Percentiles rank a stretch among this genome's conserved stretches.
Conservation (phyloP, 176 grass and related monocot genomes). For the Cocos nucifera region DNA sequence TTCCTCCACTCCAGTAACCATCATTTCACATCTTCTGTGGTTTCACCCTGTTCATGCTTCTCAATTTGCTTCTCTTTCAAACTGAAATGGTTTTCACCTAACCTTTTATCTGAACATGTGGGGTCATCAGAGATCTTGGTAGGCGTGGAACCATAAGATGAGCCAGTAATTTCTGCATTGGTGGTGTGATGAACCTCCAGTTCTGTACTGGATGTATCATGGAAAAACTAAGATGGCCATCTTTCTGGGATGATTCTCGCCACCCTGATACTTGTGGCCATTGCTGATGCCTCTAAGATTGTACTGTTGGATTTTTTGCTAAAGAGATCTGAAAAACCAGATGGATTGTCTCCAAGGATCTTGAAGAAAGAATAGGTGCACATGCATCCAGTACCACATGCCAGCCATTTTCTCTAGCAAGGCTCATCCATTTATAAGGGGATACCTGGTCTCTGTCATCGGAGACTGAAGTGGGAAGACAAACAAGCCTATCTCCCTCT, state of each 20-base stretch:
- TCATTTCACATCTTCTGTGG: background rate
- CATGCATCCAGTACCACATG: conserved; percentile 77
- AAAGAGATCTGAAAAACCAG: conserved; percentile 69
- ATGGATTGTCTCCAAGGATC: conserved; percentile 79
- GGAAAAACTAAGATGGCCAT: conserved; percentile 34
- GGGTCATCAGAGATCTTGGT: background rate
- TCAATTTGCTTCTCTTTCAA: conserved; percentile 11
- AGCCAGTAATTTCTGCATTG: conserved; percentile 42
- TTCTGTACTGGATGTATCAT: conserved; percentile 51
- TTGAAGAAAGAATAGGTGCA: conserved; percentile 78
- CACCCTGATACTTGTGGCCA: conserved; percentile 71
- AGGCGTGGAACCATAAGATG: conserved; percentile 55
- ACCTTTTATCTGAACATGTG: background rate
- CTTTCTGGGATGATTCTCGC: conserved; percentile 62
- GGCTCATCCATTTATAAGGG: conserved; percentile 86
- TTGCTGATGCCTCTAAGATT: conserved; percentile 51
- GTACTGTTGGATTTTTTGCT: conserved; percentile 48
- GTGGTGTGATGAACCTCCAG: conserved; percentile 30
- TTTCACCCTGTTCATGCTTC: background rate
- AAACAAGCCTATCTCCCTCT: conserved; percentile 39
- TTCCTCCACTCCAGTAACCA: background rate
- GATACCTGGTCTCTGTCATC: conserved; percentile 65
- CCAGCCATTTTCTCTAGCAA: conserved; percentile 67
- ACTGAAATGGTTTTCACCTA: background rate
- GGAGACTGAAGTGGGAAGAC: conserved; percentile 67